Conservation (phyloP, 352 stramenopile species). For the Thraustochytrium sp. region DNA sequence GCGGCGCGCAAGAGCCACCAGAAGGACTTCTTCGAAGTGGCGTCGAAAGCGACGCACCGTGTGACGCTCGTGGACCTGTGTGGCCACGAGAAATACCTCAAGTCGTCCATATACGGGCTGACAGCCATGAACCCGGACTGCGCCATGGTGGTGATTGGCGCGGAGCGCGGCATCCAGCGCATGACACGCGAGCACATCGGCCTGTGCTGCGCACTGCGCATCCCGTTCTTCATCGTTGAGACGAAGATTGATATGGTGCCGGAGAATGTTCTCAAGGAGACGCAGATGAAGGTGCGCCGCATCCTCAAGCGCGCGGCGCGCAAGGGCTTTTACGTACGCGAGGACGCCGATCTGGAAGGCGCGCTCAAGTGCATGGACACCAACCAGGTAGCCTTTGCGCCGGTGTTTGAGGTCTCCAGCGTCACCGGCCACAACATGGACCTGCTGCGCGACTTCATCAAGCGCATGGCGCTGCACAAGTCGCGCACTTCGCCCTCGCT, state of each 20-base stretch:
- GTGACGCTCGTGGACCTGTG: slow-evolving; percentile 78
- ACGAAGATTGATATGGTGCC: slow-evolving; percentile 90
- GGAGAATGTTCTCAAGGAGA: slow-evolving; percentile 83
- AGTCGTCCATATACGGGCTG: slow-evolving; percentile 97
- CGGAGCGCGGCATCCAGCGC: slow-evolving; percentile 77
- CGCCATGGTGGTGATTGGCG: slow-evolving; percentile 81
- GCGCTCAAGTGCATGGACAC: slow-evolving; percentile 77
- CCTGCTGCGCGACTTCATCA: slow-evolving; percentile 65
- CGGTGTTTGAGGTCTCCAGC: slow-evolving; percentile 93
- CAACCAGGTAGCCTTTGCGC: slow-evolving; percentile 75
- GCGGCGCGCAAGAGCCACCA: slow-evolving; percentile 50
- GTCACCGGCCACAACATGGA: slow-evolving; percentile 90
- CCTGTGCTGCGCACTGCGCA: slow-evolving; percentile 80
- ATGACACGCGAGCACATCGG: slow-evolving; percentile 88
- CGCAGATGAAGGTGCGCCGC: slow-evolving; percentile 74
- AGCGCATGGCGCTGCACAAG: slow-evolving; percentile 46
- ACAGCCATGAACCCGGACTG: slow-evolving; percentile 92
- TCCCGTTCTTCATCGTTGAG: slow-evolving; percentile 83
- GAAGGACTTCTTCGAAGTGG: slow-evolving; percentile 46
- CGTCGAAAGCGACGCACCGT: slow-evolving; percentile 52
- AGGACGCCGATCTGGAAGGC: slow-evolving; percentile 68
- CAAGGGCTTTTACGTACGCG: slow-evolving; percentile 82
- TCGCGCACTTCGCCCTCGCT: neutral
- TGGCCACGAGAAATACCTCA: slow-evolving; percentile 97
- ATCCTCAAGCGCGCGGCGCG: slow-evolving; percentile 69